Percentiles rank a stretch among this genome's conserved stretches.
phyloP scores from a whole-genome alignment of 2,329 filamentous ascomycete species.

The Xylaria sp. region DNA sequence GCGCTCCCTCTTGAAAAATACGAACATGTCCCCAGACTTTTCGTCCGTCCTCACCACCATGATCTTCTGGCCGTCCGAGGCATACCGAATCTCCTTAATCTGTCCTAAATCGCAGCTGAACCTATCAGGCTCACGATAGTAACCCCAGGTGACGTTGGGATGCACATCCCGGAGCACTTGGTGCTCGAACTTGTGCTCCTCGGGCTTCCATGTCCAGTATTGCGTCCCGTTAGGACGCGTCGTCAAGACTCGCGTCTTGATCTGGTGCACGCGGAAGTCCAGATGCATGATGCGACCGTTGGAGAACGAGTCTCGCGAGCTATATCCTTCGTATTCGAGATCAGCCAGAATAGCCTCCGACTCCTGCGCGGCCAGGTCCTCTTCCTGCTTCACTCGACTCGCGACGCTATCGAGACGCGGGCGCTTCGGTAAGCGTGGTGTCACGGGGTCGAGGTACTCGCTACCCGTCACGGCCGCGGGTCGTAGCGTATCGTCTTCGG shows the following conservation, averaged over 20 bases:
- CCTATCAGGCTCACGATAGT: slow-evolving; percentile 56
- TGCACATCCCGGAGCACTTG: slow-evolving; percentile 56
- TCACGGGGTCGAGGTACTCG: slow-evolving; percentile 39
- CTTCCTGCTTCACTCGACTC: slow-evolving; percentile 2
- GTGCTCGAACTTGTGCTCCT: slow-evolving; percentile 55
- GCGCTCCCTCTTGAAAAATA: slow-evolving; percentile 57
- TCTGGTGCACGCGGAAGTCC: slow-evolving; percentile 59
- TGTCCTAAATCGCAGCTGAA: slow-evolving; percentile 57
- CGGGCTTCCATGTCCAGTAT: slow-evolving; percentile 59
- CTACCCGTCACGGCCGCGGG: slow-evolving; percentile 12
- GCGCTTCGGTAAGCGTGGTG: slow-evolving; percentile 41
- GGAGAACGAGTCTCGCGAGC: slow-evolving; percentile 58
- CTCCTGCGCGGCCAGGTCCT: background rate
- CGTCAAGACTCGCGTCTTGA: slow-evolving; percentile 55
- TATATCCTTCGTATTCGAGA: slow-evolving; percentile 54
- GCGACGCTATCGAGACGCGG: slow-evolving; percentile 35
- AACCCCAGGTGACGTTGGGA: slow-evolving; percentile 53
- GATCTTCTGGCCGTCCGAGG: slow-evolving; percentile 49
- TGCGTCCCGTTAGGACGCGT: slow-evolving; percentile 57
- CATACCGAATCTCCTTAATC: slow-evolving; percentile 53
- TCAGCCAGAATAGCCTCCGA: slow-evolving; percentile 42
- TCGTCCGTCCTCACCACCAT: slow-evolving; percentile 48
- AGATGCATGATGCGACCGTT: slow-evolving; percentile 50
- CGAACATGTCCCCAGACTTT: slow-evolving; percentile 54
- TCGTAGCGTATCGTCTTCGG: slow-evolving; percentile 31